phyloP scores from a whole-genome alignment of 2,329 filamentous ascomycete species.

The Sporothrix humicola region DNA sequence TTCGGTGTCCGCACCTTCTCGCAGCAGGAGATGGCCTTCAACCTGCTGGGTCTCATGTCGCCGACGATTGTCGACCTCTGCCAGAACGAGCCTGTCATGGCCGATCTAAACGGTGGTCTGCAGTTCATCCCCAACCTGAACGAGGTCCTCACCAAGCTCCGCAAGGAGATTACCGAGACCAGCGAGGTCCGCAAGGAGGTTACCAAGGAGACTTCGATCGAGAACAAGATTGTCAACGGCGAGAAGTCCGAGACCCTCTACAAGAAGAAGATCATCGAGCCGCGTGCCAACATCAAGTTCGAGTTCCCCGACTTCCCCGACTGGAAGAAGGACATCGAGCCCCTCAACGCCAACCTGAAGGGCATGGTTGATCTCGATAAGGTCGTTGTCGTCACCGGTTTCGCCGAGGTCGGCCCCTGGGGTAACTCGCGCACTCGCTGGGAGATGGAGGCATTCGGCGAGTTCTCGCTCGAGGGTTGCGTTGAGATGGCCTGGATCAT shows the following conservation, averaged over 20 bases:
- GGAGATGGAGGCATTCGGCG: constrained; percentile 98
- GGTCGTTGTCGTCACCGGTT: constrained; percentile 96
- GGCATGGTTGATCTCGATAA: constrained; percentile 99
- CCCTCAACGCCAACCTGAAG: constrained; percentile 85
- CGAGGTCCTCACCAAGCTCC: constrained; percentile 88
- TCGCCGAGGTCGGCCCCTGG: constrained; percentile 95
- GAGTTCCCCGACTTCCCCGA: constrained; percentile 89
- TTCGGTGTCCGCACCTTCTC: constrained; percentile 98
- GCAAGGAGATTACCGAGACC: constrained; percentile 93
- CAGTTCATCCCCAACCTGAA: constrained; percentile 98
- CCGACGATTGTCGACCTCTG: constrained; percentile 93
- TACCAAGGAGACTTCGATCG: constrained; percentile 91
- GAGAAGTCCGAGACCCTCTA: constrained; percentile 90
- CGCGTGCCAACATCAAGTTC: constrained; percentile 96
- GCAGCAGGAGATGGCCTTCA: constrained; percentile 99
- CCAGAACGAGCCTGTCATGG: constrained; percentile 93
- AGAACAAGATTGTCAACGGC: constrained; percentile 97
- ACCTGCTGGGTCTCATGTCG: constrained; percentile 93
- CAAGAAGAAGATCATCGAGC: constrained; percentile 91
- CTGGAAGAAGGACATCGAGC: constrained; percentile 89
- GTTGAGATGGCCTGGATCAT: constrained; percentile 99
- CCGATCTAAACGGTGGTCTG: constrained; percentile 94
- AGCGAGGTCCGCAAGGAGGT: constrained; percentile 93
- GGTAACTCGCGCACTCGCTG: constrained; percentile 97
- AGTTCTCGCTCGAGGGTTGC: constrained; percentile 97